Base-by-base conservation (phyloP, 1,284 basidiomycete genomes). In the Cryptococcus amylolentus region DNA sequence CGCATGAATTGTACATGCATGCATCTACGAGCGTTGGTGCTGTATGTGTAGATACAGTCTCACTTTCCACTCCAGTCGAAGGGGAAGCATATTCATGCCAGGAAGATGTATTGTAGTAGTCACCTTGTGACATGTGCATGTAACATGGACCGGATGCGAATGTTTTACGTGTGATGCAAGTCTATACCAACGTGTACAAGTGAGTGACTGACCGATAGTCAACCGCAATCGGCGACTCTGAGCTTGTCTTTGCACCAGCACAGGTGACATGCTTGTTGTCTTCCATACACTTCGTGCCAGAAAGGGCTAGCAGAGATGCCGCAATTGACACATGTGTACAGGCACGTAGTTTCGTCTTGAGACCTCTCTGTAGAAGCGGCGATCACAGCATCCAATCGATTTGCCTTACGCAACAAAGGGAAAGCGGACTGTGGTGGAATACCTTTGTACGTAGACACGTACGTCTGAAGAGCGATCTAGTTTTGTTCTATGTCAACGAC, bases 381-480 rank as follows among this genome's bases (percentile, higher is more conserved):
- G 4, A 66, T 44, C 37, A 88, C 80, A 27, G 80, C 78, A 72
- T 94, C 91, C 18, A 94, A 81, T 10, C 89, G 84, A 31, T 83
- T 84, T 8, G 91, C 91, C 76, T 94, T 93, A 55, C 91, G 87
- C 41, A 94, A 81, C 12, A 93, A 81, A 2, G 85, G 88, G 71
- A 93, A 90, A 2, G 88, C 84, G 65, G 88, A 84, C 7, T 82
- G 80, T 0, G 81, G 80, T 3, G 67, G 58, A 1, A 88, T 86
- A 66, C 87, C 86, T 77, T 95, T 95, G 80, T 94, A 94, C 9
- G 84, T 82, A 53, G 82, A 82, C 42, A 86, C 87, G 73, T 89
- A 96, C 14, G 89, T 83, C 77, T 95, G 90, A 20, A 96, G 81
- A 1, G 90, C 88, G 23, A 88, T 91, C 88, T 93, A 51, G 9